A percentile compares a stretch with the other conserved stretches of the same genome.
Conservation (phyloP, 2,329 filamentous ascomycete genomes). For the Pleoardoris graminearum region DNA sequence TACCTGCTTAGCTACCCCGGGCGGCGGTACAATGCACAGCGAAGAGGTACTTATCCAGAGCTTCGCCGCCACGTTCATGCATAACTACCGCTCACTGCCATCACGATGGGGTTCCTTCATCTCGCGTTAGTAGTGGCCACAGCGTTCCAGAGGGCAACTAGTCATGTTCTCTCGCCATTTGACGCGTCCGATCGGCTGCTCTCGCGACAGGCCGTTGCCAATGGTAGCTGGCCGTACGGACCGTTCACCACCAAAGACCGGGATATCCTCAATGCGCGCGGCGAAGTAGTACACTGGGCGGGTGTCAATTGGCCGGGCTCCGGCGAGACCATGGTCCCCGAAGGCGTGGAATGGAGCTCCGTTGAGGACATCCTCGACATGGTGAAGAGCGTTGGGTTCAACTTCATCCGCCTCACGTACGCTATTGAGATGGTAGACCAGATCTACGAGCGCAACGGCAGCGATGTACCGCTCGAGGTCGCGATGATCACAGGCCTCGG, state of each 20-base stretch:
- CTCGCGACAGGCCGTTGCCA: neutral
- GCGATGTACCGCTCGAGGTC: constrained; percentile 46
- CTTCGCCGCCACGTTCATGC: neutral
- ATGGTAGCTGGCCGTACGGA: constrained; percentile 24
- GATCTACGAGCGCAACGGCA: constrained; percentile 45
- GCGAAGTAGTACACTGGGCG: constrained; percentile 59
- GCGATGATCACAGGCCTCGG: constrained; percentile 47
- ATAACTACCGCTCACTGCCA: neutral
- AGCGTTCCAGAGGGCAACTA: neutral
- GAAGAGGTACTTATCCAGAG: neutral
- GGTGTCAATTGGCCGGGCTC: constrained; percentile 62
- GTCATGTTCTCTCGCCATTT: neutral
- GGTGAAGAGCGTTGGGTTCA: constrained; percentile 60
- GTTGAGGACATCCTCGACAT: constrained; percentile 56
- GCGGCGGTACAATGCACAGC: constrained; percentile 1
- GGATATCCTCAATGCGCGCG: constrained; percentile 46
- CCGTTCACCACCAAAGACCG: constrained; percentile 42
- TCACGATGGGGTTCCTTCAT: neutral
- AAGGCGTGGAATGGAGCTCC: constrained; percentile 62
- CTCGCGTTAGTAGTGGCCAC: neutral
- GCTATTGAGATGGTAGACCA: constrained; percentile 50
- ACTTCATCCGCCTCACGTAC: constrained; percentile 60
- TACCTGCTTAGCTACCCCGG: neutral
- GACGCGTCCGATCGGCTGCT: neutral
- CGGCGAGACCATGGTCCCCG: constrained; percentile 62